Evolutionary conservation across 2,329 filamentous ascomycete species (phyloP).

Genomic region (Fusarium protoensiforme): DNA sequence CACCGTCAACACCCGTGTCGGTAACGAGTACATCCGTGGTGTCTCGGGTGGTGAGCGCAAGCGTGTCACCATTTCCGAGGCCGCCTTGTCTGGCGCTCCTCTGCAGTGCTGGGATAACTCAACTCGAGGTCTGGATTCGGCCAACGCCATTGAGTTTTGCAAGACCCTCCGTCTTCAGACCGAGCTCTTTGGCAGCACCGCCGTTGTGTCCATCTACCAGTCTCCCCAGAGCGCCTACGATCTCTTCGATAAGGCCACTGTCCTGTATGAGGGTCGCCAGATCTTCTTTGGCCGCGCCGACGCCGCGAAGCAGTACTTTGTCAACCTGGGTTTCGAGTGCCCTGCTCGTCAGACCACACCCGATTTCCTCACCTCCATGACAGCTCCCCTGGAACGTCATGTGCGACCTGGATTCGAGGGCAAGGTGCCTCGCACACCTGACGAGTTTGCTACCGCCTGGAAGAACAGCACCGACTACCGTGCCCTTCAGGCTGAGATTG

Average conservation of each 20-base stretch:
- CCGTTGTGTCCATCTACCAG: slow-evolving; percentile 80
- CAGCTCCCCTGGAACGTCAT: slow-evolving; percentile 66
- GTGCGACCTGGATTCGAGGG: slow-evolving; percentile 67
- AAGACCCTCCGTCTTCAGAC: slow-evolving; percentile 75
- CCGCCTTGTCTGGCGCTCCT: slow-evolving; percentile 67
- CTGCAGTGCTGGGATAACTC: slow-evolving; percentile 79
- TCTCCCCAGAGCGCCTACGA: slow-evolving; percentile 74
- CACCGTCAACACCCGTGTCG: slow-evolving; percentile 77
- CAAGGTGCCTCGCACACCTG: slow-evolving; percentile 67
- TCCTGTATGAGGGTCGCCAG: slow-evolving; percentile 70
- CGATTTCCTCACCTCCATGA: slow-evolving; percentile 79
- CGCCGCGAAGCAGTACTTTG: slow-evolving; percentile 72
- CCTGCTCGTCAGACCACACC: slow-evolving; percentile 75
- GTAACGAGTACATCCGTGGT: slow-evolving; percentile 80
- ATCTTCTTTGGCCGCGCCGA: slow-evolving; percentile 72
- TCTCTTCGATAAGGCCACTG: slow-evolving; percentile 68
- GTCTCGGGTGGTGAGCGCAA: slow-evolving; percentile 80
- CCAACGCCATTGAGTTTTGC: slow-evolving; percentile 81
- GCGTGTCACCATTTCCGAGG: slow-evolving; percentile 73
- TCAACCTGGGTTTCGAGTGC: slow-evolving; percentile 74
- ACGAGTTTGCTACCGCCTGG: slow-evolving; percentile 71
- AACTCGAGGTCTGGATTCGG: slow-evolving; percentile 78
- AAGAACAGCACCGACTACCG: slow-evolving; percentile 64
- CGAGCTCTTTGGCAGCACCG: slow-evolving; percentile 73
- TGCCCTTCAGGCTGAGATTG: slow-evolving; percentile 64